Base-by-base conservation (phyloP, 139 green algal species). In the Asterochloris sp. region DNA sequence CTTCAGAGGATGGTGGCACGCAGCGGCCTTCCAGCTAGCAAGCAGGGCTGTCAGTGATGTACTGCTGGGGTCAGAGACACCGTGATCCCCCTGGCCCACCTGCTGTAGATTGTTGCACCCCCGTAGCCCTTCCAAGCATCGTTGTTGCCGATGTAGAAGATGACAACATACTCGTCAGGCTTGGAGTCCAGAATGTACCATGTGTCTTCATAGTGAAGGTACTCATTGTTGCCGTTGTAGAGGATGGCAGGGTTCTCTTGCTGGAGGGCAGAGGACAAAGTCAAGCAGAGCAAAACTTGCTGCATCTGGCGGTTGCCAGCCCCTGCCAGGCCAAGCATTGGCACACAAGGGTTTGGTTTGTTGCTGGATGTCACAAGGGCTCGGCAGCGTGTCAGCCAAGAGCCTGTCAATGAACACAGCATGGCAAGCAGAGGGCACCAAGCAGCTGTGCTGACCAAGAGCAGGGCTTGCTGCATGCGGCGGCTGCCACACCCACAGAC, bases 71-170 rank as follows among this genome's bases (percentile, higher is more conserved):
- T n/a, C n/a, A n/a, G 38, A 54, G 38, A 54, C 38, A 54, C 38
- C n/a, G n/a, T n/a, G 38, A 54, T 54, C 38, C 38, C 4, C 38
- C 38, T 54, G 38, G 38, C 38, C 38, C 38, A 86, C 74, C 78
- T 81, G 16, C 89, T 93, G 86, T 95, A 95, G 13, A 94, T 81
- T 0, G 83, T 88, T 0, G 93, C 92, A n/a, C 94, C 94, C 27
- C 94, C 94, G 71, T 98, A 98, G 14, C 93, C 93, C 78, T 90
- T 86, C 94, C 94, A 98, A 9, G 94, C 94, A 78, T 98, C 94
- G 80, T 98, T 98, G 69, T 89, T 93, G 64, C 94, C 94, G 2
- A 82, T 86, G 86, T 98, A 98, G 87, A 97, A 97, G n/a, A 98
- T 87, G 63, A 96, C 84, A 12, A 92, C 84, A 75, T 96, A 98